phyloP scores from a whole-genome alignment of 208 protist genomes.

The Jaenimonas drosophilae region DNA sequence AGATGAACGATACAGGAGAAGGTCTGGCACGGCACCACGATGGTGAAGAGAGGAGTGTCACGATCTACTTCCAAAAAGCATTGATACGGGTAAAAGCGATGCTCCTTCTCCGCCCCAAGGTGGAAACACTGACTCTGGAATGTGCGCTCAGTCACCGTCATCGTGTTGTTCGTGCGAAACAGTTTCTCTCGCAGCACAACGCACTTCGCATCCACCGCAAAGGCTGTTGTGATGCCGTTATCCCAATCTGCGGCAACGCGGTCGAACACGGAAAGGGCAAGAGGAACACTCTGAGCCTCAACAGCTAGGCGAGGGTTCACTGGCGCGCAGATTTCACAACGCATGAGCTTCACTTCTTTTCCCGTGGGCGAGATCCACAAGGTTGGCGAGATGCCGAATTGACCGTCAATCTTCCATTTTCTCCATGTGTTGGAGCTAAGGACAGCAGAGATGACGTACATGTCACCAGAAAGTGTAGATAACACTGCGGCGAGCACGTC shows the following conservation, averaged over 20 bases:
- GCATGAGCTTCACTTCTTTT: conserved; percentile 21
- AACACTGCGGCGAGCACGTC: conserved; percentile 27
- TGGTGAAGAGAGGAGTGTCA: conserved; percentile 1
- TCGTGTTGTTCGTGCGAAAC: conserved; percentile 3
- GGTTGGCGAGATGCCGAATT: conserved; percentile 9
- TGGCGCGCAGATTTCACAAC: conserved; percentile 22
- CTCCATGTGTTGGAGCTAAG: conserved; percentile 20
- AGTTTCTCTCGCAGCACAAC: conserved; percentile 21
- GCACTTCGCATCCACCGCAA: conserved; percentile 1
- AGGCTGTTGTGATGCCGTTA: background rate
- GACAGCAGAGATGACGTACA: conserved; percentile 27
- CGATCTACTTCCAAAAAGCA: background rate
- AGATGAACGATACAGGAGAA: conserved; percentile 7
- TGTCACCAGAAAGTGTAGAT: conserved; percentile 1
- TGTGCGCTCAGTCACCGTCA: conserved; percentile 1
- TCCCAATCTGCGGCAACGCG: conserved; percentile 11
- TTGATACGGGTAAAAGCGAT: conserved; percentile 2
- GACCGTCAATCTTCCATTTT: conserved; percentile 17
- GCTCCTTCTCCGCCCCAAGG: background rate
- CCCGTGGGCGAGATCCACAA: conserved; percentile 12
- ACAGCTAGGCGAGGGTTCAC: conserved; percentile 11
- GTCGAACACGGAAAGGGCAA: conserved; percentile 55
- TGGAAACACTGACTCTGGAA: conserved; percentile 22
- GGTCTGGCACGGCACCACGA: conserved; percentile 5
- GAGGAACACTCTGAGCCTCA: conserved; percentile 19